Evolutionary conservation across 2,329 filamentous ascomycete species (phyloP).

Genomic region (Aspergillus thermomutatus): DNA sequence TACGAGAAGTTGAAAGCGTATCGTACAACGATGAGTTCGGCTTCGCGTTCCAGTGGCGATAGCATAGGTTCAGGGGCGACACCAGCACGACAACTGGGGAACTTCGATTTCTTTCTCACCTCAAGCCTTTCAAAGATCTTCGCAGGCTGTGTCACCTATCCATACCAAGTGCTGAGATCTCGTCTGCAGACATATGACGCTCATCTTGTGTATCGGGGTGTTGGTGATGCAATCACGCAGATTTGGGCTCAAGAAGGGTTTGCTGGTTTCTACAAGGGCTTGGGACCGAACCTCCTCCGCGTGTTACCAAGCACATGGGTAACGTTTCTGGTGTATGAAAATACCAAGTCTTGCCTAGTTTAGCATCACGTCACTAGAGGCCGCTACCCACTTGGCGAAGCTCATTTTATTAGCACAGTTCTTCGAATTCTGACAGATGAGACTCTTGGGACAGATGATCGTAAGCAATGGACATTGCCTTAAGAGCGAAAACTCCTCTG

Average conservation of each 20-base stretch:
- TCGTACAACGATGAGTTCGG: slow-evolving; percentile 44
- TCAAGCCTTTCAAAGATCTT: slow-evolving; percentile 81
- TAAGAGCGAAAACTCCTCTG: not conserved
- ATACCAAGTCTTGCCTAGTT: slow-evolving; percentile 67
- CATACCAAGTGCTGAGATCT: slow-evolving; percentile 87
- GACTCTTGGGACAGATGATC: not conserved
- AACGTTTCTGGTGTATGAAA: slow-evolving; percentile 96
- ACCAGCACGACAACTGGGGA: slow-evolving; percentile 50
- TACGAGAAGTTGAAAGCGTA: slow-evolving; percentile 75
- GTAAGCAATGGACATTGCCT: not conserved
- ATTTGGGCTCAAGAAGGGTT: slow-evolving; percentile 78
- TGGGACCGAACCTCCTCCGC: slow-evolving; percentile 82
- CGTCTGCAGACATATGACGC: slow-evolving; percentile 87
- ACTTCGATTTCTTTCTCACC: slow-evolving; percentile 74
- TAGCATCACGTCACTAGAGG: slow-evolving; percentile 14
- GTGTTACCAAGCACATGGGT: slow-evolving; percentile 95
- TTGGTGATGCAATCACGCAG: slow-evolving; percentile 67
- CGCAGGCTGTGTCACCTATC: slow-evolving; percentile 87
- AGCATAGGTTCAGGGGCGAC: slow-evolving; percentile 25
- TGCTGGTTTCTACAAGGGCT: slow-evolving; percentile 84
- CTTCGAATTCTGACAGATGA: no score
- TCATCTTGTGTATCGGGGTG: slow-evolving; percentile 67
- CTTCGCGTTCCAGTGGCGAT: slow-evolving; percentile 19
- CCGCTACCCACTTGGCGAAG: not conserved
- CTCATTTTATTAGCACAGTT: not conserved